Evolutionary conservation across 2,329 filamentous ascomycete genomes (phyloP).

Genomic region (Pseudogymnoascus sp.): DNA sequence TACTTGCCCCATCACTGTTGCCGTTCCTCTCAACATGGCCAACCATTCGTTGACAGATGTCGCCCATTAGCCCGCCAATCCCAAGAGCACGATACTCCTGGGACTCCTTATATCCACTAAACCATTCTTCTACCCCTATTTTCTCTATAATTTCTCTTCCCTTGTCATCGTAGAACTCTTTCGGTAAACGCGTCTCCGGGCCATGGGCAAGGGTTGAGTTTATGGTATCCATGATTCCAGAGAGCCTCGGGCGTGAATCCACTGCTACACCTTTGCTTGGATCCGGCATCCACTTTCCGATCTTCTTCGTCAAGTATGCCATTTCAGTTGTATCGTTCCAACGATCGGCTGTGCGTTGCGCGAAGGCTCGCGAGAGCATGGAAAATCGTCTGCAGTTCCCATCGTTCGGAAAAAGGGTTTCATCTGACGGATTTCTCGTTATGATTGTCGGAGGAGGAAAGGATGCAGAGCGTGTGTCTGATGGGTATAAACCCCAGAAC

Average conservation of each 20-base stretch:
- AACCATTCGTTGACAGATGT: slow-evolving; percentile 72
- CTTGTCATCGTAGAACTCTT: slow-evolving; percentile 79
- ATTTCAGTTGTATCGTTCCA: slow-evolving; percentile 79
- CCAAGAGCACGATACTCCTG: slow-evolving; percentile 83
- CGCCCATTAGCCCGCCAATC: slow-evolving; percentile 78
- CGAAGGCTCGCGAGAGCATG: slow-evolving; percentile 62
- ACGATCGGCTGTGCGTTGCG: slow-evolving; percentile 60
- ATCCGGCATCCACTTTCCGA: slow-evolving; percentile 81
- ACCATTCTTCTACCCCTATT: slow-evolving; percentile 89
- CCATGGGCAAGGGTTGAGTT: slow-evolving; percentile 86
- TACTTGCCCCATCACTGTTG: slow-evolving; percentile 37
- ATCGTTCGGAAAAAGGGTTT: slow-evolving; percentile 77
- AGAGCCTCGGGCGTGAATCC: slow-evolving; percentile 75
- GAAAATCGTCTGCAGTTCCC: slow-evolving; percentile 66
- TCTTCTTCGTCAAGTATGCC: slow-evolving; percentile 69
- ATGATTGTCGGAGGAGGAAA: slow-evolving; percentile 61
- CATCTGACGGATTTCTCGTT: slow-evolving; percentile 57
- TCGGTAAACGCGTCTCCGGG: slow-evolving; percentile 68
- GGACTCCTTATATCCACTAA: slow-evolving; percentile 75
- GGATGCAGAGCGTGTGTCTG: slow-evolving; percentile 39
- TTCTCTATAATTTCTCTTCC: slow-evolving; percentile 61
- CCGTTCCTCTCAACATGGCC: slow-evolving; percentile 54
- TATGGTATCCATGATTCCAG: slow-evolving; percentile 89
- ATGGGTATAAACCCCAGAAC: slow-evolving; percentile 69
- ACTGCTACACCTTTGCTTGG: slow-evolving; percentile 64